Evolutionary conservation across 805 yeast genomes (phyloP).

Genomic region (Yamadazyma takamatsuzukensis): DNA sequence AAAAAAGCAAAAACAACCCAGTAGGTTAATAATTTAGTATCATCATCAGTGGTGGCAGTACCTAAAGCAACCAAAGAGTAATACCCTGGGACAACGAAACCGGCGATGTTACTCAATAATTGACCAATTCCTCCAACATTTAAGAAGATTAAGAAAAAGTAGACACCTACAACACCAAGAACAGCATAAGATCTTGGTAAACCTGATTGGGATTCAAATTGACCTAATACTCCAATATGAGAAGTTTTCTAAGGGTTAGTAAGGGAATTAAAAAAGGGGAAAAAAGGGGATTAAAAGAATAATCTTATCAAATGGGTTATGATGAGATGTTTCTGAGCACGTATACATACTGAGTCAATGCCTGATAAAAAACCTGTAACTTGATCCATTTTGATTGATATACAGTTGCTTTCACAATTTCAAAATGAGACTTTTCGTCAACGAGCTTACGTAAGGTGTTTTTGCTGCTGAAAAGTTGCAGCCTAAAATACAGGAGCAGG

Average conservation of each 20-base stretch:
- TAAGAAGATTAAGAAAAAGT: constrained; percentile 75
- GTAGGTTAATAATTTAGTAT: constrained; percentile 84
- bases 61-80: constrained; percentile 80
- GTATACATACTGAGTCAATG: constrained; percentile 43
- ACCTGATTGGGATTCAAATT: constrained; percentile 42
- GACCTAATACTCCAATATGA: constrained; percentile 27
- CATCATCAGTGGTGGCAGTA: constrained; percentile 67
- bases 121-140: constrained; percentile 96
- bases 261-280: constrained; percentile 6
- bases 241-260: constrained; percentile 25
- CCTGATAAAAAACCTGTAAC: constrained; percentile 44
- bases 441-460: no score
- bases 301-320: constrained; percentile 3
- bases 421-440: no score
- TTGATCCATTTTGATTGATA: no score
- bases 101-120: constrained; percentile 86
- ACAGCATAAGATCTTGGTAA: constrained; percentile 85
- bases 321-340: constrained; percentile 1
- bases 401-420: no score
- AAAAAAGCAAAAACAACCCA: constrained; percentile 98
- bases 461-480: no score
- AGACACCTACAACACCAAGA: constrained; percentile 58
- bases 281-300: neutral
- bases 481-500: no score
- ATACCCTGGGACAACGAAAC: constrained; percentile 88